Conservation (phyloP, 805 yeast species). For the Yamadazyma nakazawae region DNA sequence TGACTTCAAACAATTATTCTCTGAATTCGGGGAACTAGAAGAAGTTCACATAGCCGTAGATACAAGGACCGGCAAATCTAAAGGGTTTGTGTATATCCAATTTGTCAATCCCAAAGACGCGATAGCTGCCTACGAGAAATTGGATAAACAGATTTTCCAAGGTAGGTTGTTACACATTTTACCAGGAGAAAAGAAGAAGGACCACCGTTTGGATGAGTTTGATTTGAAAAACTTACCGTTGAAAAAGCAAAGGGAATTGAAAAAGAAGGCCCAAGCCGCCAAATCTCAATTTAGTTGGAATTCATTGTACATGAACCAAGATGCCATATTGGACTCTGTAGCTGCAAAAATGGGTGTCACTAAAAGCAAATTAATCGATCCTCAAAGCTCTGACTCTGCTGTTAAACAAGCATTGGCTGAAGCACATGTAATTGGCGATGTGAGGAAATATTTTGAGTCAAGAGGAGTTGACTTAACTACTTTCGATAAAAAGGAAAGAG, state of each 20-base stretch:
- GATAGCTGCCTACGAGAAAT: constrained; percentile 60
- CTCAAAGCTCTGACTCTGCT: constrained; percentile 81
- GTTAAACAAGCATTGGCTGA: constrained; percentile 97
- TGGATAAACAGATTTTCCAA: constrained; percentile 89
- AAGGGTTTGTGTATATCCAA: constrained; percentile 87
- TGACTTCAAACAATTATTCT: constrained; percentile 67
- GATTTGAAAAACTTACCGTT: constrained; percentile 87
- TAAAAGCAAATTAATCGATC: constrained; percentile 82
- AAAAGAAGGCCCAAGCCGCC: constrained; percentile 78
- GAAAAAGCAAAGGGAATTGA: constrained; percentile 84
- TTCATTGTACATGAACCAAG: constrained; percentile 83
- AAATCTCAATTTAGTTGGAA: constrained; percentile 93
- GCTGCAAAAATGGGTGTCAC: constrained; percentile 79
- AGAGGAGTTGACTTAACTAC: constrained; percentile 81
- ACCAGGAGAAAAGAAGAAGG: constrained; percentile 80
- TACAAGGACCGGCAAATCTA: constrained; percentile 82
- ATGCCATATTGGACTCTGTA: constrained; percentile 88
- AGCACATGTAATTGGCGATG: constrained; percentile 91
- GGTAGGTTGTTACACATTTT: constrained; percentile 89
- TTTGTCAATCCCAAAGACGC: constrained; percentile 72
- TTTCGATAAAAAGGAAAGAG: constrained; percentile 65
- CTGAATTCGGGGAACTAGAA: constrained; percentile 65
- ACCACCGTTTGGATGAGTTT: constrained; percentile 83
- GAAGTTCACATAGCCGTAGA: constrained; percentile 94
- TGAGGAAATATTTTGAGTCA: constrained; percentile 78